Conservation (phyloP, 1,284 basidiomycete genomes). For the Apiotrichum gamsii region DNA sequence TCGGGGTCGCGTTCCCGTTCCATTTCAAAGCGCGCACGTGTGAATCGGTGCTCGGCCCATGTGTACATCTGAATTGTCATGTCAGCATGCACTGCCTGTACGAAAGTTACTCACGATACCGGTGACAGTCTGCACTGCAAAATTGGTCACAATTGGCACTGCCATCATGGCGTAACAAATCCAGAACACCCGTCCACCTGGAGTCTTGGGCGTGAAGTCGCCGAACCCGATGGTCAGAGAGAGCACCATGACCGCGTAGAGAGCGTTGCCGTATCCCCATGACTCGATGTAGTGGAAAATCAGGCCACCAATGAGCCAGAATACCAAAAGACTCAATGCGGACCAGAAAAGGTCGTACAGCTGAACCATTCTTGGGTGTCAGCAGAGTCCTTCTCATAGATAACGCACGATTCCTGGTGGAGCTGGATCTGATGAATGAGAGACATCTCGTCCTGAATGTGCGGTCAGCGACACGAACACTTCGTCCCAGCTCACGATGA, state of each 20-base stretch:
- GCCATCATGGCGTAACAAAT: conserved; percentile 48
- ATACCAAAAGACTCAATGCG: conserved; percentile 33
- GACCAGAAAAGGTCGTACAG: conserved; percentile 43
- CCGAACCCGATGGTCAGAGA: conserved; percentile 46
- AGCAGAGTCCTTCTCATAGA: background rate
- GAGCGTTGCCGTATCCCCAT: conserved; percentile 40
- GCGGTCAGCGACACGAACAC: too few species aligned
- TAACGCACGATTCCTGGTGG: conserved; percentile 38
- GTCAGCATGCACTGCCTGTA: background rate
- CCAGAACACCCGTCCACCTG: conserved; percentile 43
- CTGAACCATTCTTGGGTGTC: conserved; percentile 33
- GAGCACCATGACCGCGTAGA: conserved; percentile 39
- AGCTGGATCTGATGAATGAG: conserved; percentile 42
- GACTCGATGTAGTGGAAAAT: conserved; percentile 41
- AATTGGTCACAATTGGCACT: conserved; percentile 49
- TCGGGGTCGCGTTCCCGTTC: conserved; percentile 24
- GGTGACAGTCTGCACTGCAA: conserved; percentile 49
- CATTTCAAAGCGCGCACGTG: conserved; percentile 4
- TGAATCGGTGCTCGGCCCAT: conserved; percentile 14
- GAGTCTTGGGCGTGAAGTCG: conserved; percentile 35
- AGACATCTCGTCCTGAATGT: conserved; percentile 43
- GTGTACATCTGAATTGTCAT: conserved; percentile 11
- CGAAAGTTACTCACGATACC: conserved; percentile 33
- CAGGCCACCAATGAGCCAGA: conserved; percentile 45
- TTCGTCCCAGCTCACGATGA: too few species aligned